Evolutionary conservation across 169 alveolate species (phyloP), one percentile per base, ranked within the genome.

Genomic region (Eimeria necatrix): DNA sequence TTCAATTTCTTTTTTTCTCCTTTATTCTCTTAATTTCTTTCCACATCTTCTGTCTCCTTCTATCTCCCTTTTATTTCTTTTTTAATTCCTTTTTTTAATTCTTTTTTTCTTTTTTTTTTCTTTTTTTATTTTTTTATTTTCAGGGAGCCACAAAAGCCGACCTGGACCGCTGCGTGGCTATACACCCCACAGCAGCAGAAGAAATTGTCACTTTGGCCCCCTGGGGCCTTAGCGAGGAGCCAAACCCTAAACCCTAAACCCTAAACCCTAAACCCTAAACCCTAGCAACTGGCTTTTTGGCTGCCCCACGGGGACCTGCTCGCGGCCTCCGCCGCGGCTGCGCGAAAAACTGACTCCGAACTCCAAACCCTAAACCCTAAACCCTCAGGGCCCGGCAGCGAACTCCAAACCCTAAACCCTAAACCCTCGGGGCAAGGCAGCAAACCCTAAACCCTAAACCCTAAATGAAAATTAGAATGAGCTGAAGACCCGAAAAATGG

Each of bases 101-200:
- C 59, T 64, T 4, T 12, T 53, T 3, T 24, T 61, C 24, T 52
- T 26, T 85, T 12, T 52, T 32, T 12, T 9, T 32, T 3, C 59
- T 24, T 3, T 4, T 9, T 48, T 4, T 6, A 32, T 41, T 20
- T 48, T 71, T 41, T 22, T 12, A 16, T 4, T 56, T n/a, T 8
- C 86, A 90, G 95, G 98, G 98, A 22, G 98, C 98, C 5, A 98
- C 98, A 18, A 98, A 97, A 92, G 97, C 96, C 46, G 98, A 97
- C 81, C 96, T 98, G 80, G 98, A 98, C 93, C 96, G 94, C 53
- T 96, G 98, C 52, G 97, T 97, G 49, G 98, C 98, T 41, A 97
- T 98, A 24, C 99, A 98, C 95, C 99, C 99, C 64, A 97, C 99
- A 46, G 98, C 98, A 41, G 98, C 98, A n/a, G 99, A 97, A 87